A percentile compares a stretch with the other conserved stretches of the same genome.
Evolutionary conservation across 108 stramenopile genomes (phyloP).

Genomic region (Cyclotella kingstonii): DNA sequence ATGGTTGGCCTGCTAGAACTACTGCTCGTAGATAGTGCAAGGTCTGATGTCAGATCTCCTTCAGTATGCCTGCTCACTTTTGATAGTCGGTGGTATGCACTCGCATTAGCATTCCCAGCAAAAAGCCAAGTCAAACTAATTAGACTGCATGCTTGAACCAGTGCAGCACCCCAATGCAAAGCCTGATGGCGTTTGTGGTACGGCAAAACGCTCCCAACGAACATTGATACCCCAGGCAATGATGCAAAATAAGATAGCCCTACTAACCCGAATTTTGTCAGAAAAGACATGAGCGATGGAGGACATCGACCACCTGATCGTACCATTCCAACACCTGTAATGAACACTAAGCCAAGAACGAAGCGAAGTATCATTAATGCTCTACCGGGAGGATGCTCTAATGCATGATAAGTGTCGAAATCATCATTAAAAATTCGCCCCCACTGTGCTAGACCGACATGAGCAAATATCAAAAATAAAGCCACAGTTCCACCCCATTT

Average conservation of each 20-base stretch:
- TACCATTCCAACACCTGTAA: conserved; percentile 54
- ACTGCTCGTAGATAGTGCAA: conserved; percentile 4
- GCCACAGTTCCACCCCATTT: conserved; percentile 42
- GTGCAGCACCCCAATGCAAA: conserved; percentile 56
- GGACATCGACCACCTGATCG: conserved; percentile 62
- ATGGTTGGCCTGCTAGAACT: conserved; percentile 10
- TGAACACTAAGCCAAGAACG: conserved; percentile 52
- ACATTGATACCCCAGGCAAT: conserved; percentile 64
- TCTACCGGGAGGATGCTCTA: conserved; percentile 80
- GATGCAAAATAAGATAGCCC: conserved; percentile 73
- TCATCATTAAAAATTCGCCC: conserved; percentile 83
- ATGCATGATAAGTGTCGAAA: conserved; percentile 83
- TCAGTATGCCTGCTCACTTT: conserved; percentile 20
- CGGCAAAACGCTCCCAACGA: conserved; percentile 54
- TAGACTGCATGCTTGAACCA: conserved; percentile 61
- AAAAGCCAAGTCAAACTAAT: conserved; percentile 72
- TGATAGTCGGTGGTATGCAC: conserved; percentile 66
- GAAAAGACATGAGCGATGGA: conserved; percentile 60
- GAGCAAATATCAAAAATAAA: conserved; percentile 42
- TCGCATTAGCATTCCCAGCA: conserved; percentile 55
- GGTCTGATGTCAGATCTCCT: conserved; percentile 26
- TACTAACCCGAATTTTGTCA: conserved; percentile 61
- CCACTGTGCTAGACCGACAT: conserved; percentile 77
- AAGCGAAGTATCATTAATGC: conserved; percentile 74
- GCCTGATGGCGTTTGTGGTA: conserved; percentile 70